Evolutionary conservation across 345 rosid species (phyloP).

Genomic region (Sonneratia alba): DNA sequence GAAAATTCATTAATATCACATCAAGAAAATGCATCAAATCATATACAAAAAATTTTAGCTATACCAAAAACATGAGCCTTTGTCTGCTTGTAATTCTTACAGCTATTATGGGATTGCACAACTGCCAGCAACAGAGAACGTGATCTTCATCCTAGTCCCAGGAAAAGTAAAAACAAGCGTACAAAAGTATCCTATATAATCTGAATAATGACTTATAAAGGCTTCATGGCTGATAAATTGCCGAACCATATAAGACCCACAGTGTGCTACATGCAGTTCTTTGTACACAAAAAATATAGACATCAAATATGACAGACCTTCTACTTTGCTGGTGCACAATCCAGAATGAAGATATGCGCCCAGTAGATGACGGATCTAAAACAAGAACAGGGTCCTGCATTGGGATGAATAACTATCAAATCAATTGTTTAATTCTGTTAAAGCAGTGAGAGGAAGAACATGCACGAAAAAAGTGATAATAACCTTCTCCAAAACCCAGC

Average conservation of each 20-base stretch:
- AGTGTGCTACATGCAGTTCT: background rate
- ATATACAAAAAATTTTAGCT: too few species aligned
- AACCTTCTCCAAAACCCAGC: conserved; percentile 94
- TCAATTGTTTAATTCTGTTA: background rate
- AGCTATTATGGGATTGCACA: background rate
- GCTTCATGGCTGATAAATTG: background rate
- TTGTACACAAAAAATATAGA: background rate
- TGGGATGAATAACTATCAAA: conserved; percentile 9
- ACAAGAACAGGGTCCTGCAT: conserved; percentile 74
- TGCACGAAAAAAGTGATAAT: background rate
- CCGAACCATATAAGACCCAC: background rate
- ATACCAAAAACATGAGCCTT: too few species aligned
- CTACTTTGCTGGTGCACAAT: conserved; percentile 84
- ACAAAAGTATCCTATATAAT: background rate
- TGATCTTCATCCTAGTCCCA: background rate
- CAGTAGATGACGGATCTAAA: conserved; percentile 66
- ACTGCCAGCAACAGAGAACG: background rate
- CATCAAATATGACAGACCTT: conserved; percentile 41
- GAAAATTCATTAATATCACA: too few species aligned
- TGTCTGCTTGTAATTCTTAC: background rate
- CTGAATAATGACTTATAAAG: background rate
- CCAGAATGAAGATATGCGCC: conserved; percentile 79
- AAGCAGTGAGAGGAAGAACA: background rate
- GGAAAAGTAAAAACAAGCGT: background rate
- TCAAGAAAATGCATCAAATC: too few species aligned